These are phyloP conservation scores for Wakefieldia striispora DNA, from an alignment of 768 basidiomycete genomes.

Conservation along the genomic window DNA sequence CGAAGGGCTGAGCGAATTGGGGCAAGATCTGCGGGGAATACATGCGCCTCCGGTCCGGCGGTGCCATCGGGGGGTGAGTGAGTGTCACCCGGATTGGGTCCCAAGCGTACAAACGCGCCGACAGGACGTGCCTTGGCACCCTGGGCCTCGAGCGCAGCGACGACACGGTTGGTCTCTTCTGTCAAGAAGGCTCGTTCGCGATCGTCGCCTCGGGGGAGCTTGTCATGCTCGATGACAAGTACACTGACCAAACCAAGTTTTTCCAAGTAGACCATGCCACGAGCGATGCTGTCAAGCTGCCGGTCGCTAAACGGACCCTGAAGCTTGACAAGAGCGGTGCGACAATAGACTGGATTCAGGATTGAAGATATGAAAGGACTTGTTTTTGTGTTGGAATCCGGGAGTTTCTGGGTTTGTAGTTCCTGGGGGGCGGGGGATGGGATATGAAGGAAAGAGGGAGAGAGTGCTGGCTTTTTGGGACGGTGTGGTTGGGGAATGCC, in stretches of 20 bases:
- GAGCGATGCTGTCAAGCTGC: slow-evolving; percentile 90
- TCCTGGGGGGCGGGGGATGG: slow-evolving; percentile 21
- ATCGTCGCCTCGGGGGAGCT: slow-evolving; percentile 61
- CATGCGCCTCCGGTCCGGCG: slow-evolving; percentile 70
- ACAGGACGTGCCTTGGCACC: slow-evolving; percentile 88
- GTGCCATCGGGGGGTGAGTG: slow-evolving; percentile 32
- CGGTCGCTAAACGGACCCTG: slow-evolving; percentile 94
- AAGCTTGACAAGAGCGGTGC: slow-evolving; percentile 93
- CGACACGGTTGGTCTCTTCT: slow-evolving; percentile 85
- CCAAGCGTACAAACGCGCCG: slow-evolving; percentile 80
- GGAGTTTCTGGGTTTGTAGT: slow-evolving; percentile 25
- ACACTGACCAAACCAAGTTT: slow-evolving; percentile 95
- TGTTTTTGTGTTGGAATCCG: slow-evolving; percentile 34
- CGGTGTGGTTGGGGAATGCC: slow-evolving; percentile 55
- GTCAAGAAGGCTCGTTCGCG: slow-evolving; percentile 65
- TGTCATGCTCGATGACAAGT: slow-evolving; percentile 91
- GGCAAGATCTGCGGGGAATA: slow-evolving; percentile 74
- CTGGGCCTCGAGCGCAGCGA: slow-evolving; percentile 76
- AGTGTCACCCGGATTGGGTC: slow-evolving; percentile 61
- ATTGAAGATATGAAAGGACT: slow-evolving; percentile 68
- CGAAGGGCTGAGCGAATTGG: slow-evolving; percentile 86
- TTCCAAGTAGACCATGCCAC: slow-evolving; percentile 92
- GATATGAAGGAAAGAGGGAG: slow-evolving; percentile 23
- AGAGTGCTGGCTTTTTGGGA: slow-evolving; percentile 22
- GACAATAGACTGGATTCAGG: slow-evolving; percentile 77